phyloP scores from a whole-genome alignment of 2,329 filamentous ascomycete species.

The Colletotrichum cuscutae region DNA sequence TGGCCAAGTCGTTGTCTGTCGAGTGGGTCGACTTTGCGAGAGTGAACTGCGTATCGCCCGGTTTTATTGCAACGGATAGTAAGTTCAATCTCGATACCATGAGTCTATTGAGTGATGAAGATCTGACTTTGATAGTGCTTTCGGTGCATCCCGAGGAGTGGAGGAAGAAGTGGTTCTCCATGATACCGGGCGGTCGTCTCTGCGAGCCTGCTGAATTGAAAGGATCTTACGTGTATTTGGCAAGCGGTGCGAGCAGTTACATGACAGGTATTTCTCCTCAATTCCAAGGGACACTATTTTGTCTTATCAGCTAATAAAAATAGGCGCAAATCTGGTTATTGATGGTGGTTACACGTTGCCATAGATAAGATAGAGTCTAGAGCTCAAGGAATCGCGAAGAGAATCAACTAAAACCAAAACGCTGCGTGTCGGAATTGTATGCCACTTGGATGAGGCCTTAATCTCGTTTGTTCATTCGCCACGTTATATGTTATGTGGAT shows the following conservation, averaged over 20 bases:
- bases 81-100: background rate
- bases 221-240: slow-evolving; percentile 66
- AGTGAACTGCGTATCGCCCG: slow-evolving; percentile 33
- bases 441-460: too few relatives aligned
- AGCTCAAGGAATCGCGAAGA: too few relatives aligned
- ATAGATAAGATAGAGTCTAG: slow-evolving; percentile 43
- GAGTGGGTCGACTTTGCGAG: slow-evolving; percentile 77
- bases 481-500: too few relatives aligned
- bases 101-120: slow-evolving; percentile 75
- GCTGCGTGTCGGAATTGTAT: too few relatives aligned
- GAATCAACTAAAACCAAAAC: too few relatives aligned
- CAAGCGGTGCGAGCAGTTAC: slow-evolving; percentile 51
- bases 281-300: slow-evolving; percentile 19
- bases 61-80: slow-evolving; percentile 33
- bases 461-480: too few relatives aligned
- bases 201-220: slow-evolving; percentile 46
- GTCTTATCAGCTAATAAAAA: background rate
- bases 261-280: slow-evolving; percentile 45
- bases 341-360: slow-evolving; percentile 68
- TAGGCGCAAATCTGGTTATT: slow-evolving; percentile 57
- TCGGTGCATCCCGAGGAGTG: slow-evolving; percentile 68
- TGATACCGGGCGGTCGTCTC: slow-evolving; percentile 28
- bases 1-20: slow-evolving; percentile 74
- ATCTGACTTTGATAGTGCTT: slow-evolving; percentile 16
- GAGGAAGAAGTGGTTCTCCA: slow-evolving; percentile 35